Evolutionary conservation across 306 rosid species (phyloP).

Genomic region (Vigna trinervia): DNA sequence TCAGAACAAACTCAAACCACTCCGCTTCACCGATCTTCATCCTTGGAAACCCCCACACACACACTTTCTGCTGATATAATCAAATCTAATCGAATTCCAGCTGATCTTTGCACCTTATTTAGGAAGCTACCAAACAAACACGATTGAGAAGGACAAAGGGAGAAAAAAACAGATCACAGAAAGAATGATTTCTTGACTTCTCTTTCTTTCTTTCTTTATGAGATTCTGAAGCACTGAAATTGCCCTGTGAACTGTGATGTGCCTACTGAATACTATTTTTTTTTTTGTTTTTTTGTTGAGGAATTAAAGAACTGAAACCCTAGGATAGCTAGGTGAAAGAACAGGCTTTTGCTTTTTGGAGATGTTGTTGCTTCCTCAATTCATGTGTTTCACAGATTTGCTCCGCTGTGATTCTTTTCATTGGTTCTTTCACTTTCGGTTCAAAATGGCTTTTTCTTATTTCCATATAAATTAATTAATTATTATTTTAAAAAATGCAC

Average conservation of each 20-base stretch:
- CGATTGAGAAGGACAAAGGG: slow-evolving; percentile 33
- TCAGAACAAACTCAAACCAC: slow-evolving; percentile 44
- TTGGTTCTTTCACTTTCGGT: slow-evolving; percentile 93
- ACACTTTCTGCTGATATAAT: slow-evolving; percentile 13
- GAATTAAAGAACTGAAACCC: slow-evolving; percentile 39
- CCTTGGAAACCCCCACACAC: slow-evolving; percentile 15
- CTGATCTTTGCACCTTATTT: slow-evolving; percentile 44
- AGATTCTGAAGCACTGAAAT: slow-evolving; percentile 41
- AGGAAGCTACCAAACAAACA: slow-evolving; percentile 38
- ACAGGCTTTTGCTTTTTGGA: slow-evolving; percentile 41
- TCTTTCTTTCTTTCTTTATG: slow-evolving; percentile 13
- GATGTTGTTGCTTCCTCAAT: slow-evolving; percentile 35
- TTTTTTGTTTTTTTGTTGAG: neutral
- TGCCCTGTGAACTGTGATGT: slow-evolving; percentile 17
- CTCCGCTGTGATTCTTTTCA: slow-evolving; percentile 50
- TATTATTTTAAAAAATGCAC: neutral
- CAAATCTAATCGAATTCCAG: slow-evolving; percentile 9
- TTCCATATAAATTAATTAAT: neutral
- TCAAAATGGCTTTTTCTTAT: slow-evolving; percentile 45
- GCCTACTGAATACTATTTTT: neutral
- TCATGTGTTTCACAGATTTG: slow-evolving; percentile 42
- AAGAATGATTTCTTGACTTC: neutral
- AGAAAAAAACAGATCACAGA: neutral
- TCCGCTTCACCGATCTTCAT: slow-evolving; percentile 56
- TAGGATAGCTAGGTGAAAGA: slow-evolving; percentile 22